Evolutionary conservation across 306 rosid species (phyloP), one percentile per base, ranked within the genome.

Genomic region (Castanea crenata): DNA sequence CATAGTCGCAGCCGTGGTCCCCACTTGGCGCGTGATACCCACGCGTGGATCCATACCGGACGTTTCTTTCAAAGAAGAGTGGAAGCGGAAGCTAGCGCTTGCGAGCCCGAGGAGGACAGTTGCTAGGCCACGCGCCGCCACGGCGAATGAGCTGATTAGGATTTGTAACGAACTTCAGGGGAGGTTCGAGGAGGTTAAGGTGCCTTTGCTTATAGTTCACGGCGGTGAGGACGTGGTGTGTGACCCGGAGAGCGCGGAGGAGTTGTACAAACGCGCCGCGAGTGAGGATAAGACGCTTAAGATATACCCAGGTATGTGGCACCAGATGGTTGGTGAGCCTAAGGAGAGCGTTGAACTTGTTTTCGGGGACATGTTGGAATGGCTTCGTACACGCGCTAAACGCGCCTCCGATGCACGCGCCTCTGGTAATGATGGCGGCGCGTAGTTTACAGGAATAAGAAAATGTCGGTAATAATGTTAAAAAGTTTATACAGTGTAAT

Each of bases 11-110:
- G 89, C 94, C 15, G 25, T 95, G 1, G 55, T 89, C 0, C 99
- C 99, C 2, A 95, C 98, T 10, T 95, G 99, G 99, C 88, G 88
- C 77, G 97, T 95, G 79, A 92, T 95, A 0, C 98, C 99, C 21
- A 95, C 98, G 3, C 96, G 99, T 5, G 97, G 98, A 1, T 91
- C 97, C 16, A 49, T 95, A 0, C 93, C 93, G 31, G 96, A 93
- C 0, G 89, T 95, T 0, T 95, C 99, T 4, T 95, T 95, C 57
- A 95, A 91, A 78, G 93, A 59, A 54, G 98, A 90, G 80, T 86
- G 97, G 94, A 91, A 91, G 89, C 79, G 99, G 89, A 89, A 74
- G 82, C 89, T 95, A 21, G 99, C 97, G 16, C 0, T 84, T 56
- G 97, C 93, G 15, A 91, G 97, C 56, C 99, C 99, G 11, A 44